phyloP scores from a whole-genome alignment of 108 stramenopile genomes.

The Discostella stelligeroides region DNA sequence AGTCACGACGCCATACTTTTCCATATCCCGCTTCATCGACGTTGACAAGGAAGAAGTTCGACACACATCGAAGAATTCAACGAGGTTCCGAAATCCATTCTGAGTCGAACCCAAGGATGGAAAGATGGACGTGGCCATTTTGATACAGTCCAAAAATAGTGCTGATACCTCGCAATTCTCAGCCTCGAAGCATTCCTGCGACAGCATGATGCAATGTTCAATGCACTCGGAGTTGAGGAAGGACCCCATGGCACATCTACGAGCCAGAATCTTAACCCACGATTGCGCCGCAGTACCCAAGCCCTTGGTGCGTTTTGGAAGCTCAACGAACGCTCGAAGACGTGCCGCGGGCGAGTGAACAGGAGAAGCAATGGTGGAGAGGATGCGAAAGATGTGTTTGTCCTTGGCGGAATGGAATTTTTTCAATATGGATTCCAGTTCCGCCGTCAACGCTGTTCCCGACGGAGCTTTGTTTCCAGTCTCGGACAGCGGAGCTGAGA shows the following conservation, averaged over 20 bases:
- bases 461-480: conserved; percentile 8
- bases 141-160: conserved; percentile 60
- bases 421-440: conserved; percentile 59
- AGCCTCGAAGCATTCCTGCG: conserved; percentile 70
- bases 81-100: conserved; percentile 60
- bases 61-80: conserved; percentile 62
- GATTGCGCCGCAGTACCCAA: conserved; percentile 54
- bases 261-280: conserved; percentile 67
- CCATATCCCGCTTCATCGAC: conserved; percentile 46
- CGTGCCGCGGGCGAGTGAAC: conserved; percentile 69
- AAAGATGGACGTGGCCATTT: conserved; percentile 55
- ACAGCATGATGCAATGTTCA: conserved; percentile 72
- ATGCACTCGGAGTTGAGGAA: conserved; percentile 69
- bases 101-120: conserved; percentile 55
- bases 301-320: conserved; percentile 76
- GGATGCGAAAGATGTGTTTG: conserved; percentile 81
- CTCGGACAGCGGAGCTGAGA: conserved; percentile 37
- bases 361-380: conserved; percentile 69
- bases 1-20: conserved; percentile 60
- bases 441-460: conserved; percentile 18
- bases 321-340: conserved; percentile 72
- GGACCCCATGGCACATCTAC: conserved; percentile 77
- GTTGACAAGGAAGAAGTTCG: conserved; percentile 23
- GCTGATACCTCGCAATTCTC: conserved; percentile 59
- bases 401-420: conserved; percentile 76